Evolutionary conservation across 1,284 basidiomycete species (phyloP), one percentile per base, ranked within the genome.

Genomic region (Papiliotrema nemorosa): DNA sequence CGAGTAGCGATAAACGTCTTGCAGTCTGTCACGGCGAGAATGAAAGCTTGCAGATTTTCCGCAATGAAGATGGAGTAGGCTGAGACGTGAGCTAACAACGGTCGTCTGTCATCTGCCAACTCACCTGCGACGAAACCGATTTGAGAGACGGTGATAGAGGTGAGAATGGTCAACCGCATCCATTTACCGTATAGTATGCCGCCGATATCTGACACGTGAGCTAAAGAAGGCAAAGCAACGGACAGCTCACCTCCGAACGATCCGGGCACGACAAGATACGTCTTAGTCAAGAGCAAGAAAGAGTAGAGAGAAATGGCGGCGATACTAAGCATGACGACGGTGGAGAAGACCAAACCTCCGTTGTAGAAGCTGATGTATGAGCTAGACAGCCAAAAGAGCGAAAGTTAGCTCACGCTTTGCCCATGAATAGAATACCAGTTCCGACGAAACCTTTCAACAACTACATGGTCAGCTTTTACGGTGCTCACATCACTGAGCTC

Each of bases 51-150:
- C 20, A 97, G 80, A 69, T 93, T 96, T 75, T 96, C 84, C 2
- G 93, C 88, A 25, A 97, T 91, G 74, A 97, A 98, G 68, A 97
- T 97, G 16, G 86, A 91, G 76, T 97, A 97, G 5, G 91, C 92
- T 29, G 83, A 75, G n/a, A 36, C 5, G 20, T 18, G n/a, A 31
- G 9, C 14, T 24, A 10, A 21, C n/a, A n/a, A n/a, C n/a, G n/a
- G n/a, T n/a, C n/a, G n/a, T n/a, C n/a, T n/a, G n/a, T n/a, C n/a
- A 20, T 12, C 2, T 3, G 4, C 12, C 22, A 25, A 54, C 63
- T 53, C 41, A 74, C 72, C 73, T 6, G 69, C 67, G 6, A 73
- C 72, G 47, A 75, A 74, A 27, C 76, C 88, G 40, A 94, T 80
- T 72, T 98, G 96, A 0, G 93, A 97, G 25, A 94, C 70, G 1